Evolutionary conservation across 169 alveolate species (phyloP).

Genomic region (Plasmodium gallinaceum): DNA sequence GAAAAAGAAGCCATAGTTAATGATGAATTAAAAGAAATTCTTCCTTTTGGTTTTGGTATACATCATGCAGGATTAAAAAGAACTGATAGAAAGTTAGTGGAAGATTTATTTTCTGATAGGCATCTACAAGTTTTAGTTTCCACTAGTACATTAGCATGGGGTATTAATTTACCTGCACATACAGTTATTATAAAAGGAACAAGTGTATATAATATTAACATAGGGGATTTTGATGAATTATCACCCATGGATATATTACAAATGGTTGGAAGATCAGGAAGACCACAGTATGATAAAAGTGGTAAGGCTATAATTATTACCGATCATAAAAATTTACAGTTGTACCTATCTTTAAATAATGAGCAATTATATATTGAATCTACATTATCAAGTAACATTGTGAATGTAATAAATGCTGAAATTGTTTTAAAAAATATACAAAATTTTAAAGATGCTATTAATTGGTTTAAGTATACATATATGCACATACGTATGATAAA

Average conservation of each 20-base stretch:
- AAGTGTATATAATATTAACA: conserved; percentile 97
- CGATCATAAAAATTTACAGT: conserved; percentile 95
- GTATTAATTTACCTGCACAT: conserved; percentile 99
- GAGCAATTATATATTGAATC: conserved; percentile 98
- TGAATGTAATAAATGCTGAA: conserved; percentile 99
- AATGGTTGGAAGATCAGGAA: conserved; percentile 99
- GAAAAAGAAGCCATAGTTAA: conserved; percentile 92
- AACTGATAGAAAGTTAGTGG: conserved; percentile 97
- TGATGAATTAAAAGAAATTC: conserved; percentile 94
- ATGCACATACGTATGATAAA: conserved; percentile 94
- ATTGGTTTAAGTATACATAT: conserved; percentile 99
- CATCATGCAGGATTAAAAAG: conserved; percentile 99
- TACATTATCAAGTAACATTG: conserved; percentile 92
- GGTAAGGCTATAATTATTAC: conserved; percentile 99
- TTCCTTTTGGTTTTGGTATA: conserved; percentile 98
- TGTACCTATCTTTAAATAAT: conserved; percentile 96
- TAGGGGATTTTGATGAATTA: conserved; percentile 98
- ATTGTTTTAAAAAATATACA: conserved; percentile 95
- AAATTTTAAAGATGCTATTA: conserved; percentile 95
- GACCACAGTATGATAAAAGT: conserved; percentile 98
- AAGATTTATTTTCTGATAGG: conserved; percentile 97
- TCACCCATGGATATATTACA: conserved; percentile 98
- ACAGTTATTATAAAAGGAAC: conserved; percentile 99
- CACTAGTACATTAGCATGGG: conserved; percentile 99
- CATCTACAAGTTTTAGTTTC: conserved; percentile 97